Conservation (phyloP, 1,284 basidiomycete species). For the Pterula multifida region DNA sequence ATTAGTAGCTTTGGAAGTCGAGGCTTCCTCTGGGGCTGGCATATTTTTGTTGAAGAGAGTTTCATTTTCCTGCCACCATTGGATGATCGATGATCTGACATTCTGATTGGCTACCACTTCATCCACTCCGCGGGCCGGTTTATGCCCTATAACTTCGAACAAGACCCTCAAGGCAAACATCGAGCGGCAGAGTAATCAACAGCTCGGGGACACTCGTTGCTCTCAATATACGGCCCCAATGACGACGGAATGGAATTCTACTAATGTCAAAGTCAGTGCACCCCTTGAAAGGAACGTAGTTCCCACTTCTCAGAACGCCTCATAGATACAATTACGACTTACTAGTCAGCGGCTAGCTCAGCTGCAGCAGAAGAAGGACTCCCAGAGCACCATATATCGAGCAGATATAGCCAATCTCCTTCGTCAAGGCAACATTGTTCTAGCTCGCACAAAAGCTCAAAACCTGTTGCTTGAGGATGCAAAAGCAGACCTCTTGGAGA, state of each 20-base stretch:
- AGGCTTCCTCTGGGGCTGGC: slow-evolving; percentile 49
- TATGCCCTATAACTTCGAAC: too few relatives aligned
- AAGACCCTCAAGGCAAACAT: too few relatives aligned
- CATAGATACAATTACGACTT: slow-evolving; percentile 47
- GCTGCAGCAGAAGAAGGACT: slow-evolving; percentile 55
- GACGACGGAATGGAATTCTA: slow-evolving; percentile 27
- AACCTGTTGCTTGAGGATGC: slow-evolving; percentile 53
- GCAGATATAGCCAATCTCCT: slow-evolving; percentile 56
- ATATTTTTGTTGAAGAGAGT: too few relatives aligned
- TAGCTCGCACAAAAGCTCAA: slow-evolving; percentile 60
- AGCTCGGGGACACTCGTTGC: too few relatives aligned
- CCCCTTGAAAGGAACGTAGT: slow-evolving; percentile 11
- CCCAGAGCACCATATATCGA: slow-evolving; percentile 41
- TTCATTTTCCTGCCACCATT: too few relatives aligned
- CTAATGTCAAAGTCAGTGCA: slow-evolving; percentile 33
- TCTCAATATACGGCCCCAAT: too few relatives aligned
- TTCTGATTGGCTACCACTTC: too few relatives aligned
- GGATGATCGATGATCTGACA: too few relatives aligned
- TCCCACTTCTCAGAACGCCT: slow-evolving; percentile 5
- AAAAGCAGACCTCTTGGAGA: slow-evolving; percentile 46
- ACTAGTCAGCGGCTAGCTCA: slow-evolving; percentile 57
- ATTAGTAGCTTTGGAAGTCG: slow-evolving; percentile 29
- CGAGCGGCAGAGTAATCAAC: too few relatives aligned
- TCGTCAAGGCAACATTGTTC: slow-evolving; percentile 40
- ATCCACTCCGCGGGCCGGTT: too few relatives aligned